Evolutionary conservation across 495 filamentous ascomycete species (phyloP).

Genomic region (Neurospora sp.): DNA sequence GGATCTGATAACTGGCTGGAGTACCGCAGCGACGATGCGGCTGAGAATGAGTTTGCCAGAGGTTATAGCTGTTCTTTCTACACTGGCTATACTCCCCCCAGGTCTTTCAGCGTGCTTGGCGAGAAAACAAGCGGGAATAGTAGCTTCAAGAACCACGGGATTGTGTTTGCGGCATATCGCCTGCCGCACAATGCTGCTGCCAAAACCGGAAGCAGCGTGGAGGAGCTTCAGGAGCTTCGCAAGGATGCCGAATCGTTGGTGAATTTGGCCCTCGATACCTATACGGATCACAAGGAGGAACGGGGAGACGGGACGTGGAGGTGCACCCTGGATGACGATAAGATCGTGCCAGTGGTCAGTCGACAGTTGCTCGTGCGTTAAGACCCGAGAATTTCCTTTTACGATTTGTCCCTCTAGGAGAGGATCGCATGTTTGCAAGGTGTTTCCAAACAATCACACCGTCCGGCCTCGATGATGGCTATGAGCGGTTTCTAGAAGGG

Average conservation of each 20-base stretch:
- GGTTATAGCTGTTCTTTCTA: conserved; percentile 34
- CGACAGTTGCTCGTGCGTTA: not conserved
- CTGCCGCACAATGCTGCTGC: conserved; percentile 8
- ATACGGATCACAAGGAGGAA: conserved; percentile 9
- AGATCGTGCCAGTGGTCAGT: not conserved
- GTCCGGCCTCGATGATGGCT: not conserved
- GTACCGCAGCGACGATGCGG: conserved; percentile 20
- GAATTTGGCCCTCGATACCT: conserved; percentile 23
- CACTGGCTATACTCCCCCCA: conserved; percentile 15
- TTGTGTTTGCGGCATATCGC: conserved; percentile 33
- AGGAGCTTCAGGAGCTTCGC: conserved; percentile 18
- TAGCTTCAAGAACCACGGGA: conserved; percentile 22
- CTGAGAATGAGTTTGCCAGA: conserved; percentile 22
- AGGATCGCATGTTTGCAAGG: not conserved
- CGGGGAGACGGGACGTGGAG: not conserved
- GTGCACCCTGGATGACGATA: not conserved
- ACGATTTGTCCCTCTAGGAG: not conserved
- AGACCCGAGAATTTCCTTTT: not conserved
- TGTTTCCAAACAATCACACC: not conserved
- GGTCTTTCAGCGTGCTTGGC: not conserved
- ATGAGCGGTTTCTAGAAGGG: not conserved
- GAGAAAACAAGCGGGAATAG: not conserved
- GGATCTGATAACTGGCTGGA: conserved; percentile 29
- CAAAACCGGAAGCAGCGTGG: conserved; percentile 1
- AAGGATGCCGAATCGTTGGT: conserved; percentile 27